Conservation (phyloP, 2,329 filamentous ascomycete species). For the Scedosporium dehoogii region DNA sequence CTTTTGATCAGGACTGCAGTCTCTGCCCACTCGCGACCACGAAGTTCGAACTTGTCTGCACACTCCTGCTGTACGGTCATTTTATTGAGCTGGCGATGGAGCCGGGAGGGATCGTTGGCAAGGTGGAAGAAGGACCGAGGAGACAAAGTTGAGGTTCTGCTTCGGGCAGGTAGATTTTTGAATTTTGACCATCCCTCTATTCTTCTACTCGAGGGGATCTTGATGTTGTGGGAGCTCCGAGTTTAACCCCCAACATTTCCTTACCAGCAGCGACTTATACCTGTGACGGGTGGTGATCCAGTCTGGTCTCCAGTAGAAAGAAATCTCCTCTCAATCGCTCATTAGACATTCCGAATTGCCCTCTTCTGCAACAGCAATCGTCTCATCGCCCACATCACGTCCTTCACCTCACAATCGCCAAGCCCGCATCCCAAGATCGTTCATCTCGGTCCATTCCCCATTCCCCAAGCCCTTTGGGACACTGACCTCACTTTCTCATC, state of each 20-base stretch:
- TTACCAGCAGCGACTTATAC: not conserved
- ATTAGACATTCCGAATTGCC: too few species aligned
- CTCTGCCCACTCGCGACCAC: too few species aligned
- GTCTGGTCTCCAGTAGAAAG: not conserved
- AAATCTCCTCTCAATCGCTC: too few species aligned
- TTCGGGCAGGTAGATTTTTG: not conserved
- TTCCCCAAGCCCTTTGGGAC: not conserved
- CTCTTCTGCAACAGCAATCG: too few species aligned
- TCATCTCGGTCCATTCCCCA: not conserved
- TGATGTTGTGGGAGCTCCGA: too few species aligned
- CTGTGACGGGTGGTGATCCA: not conserved
- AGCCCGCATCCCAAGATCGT: not conserved
- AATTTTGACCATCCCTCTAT: too few species aligned
- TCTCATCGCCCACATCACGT: too few species aligned
- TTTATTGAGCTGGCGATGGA: not conserved
- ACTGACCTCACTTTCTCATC: not conserved
- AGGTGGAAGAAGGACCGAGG: not conserved
- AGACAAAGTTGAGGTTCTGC: not conserved
- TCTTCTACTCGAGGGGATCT: too few species aligned
- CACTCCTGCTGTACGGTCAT: too few species aligned
- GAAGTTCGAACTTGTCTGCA: too few species aligned
- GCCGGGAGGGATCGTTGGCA: not conserved
- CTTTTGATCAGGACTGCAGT: not conserved
- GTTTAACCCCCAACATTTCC: not conserved
- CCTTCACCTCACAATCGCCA: not conserved